Evolutionary conservation across 257 asterid species (phyloP), one percentile per base, ranked within the genome.

Genomic region (Schizonepeta tenuifolia): DNA sequence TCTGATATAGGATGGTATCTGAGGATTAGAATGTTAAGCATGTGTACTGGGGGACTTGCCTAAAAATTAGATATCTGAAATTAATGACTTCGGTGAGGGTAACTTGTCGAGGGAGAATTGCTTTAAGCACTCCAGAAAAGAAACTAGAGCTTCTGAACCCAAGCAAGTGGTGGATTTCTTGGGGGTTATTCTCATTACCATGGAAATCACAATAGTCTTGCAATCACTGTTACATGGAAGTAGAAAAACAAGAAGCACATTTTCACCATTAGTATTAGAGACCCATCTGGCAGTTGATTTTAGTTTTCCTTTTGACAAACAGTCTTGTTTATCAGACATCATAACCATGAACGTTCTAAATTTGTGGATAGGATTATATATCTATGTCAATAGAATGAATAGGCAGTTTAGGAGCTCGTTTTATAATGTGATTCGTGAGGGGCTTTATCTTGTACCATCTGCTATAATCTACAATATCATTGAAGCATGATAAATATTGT

Each of bases 301-400:
- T 14, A 43, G 5, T 60, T 61, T 38, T 40, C 36, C 50, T 13
- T 56, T 64, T 4, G 49, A 67, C 44, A 55, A 28, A 7, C 9
- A 24, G 58, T 28, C 69, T 36, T 35, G 55, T 56, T 28, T 36
- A 38, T 22, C 41, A 38, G 18, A 64, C 36, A 47, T 65, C 74
- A 77, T 36, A 38, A 3, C 65, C 28, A n/a, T 58, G 68, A 35
- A 71, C 57, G 15, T 58, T 28, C 28, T 46, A 38, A 68, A 60
- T 69, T 18, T 50, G 24, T 55, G 38, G 31, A 18, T 40, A 6
- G n/a, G 31, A 9, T 17, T 6, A 15, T 54, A 33, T 62, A 50
- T 55, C 17, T 9, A 24, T 67, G 58, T 21, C 7, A 69, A 17
- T 53, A 61, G 22, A 20, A 50, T 33, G 4, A 57, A 12, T 47